Evolutionary conservation across 2,329 filamentous ascomycete species (phyloP), one percentile per base, ranked within the genome.

Genomic region (Hyphodiscus sp.): DNA sequence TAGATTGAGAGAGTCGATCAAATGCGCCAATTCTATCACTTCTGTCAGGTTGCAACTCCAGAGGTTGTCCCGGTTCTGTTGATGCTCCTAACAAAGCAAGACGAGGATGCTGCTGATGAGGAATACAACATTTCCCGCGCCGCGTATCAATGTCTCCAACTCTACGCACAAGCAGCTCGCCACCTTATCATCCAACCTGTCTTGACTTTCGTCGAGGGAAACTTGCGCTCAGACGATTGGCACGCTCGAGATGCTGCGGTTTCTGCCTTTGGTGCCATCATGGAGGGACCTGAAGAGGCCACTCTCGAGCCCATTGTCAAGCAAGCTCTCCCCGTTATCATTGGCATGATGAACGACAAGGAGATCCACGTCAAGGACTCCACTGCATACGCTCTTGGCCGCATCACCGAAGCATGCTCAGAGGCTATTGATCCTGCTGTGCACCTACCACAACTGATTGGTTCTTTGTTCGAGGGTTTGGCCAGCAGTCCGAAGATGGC

Each of bases 91-190:
- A 92, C 92, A 59, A 95, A 95, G 77, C 94, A 99, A 73, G 94
- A 99, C 63, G 94, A 99, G 75, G 94, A 99, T 72, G 94, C 94
- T 45, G 78, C 85, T 46, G 94, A 99, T 66, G 92, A 97, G 67
- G 94, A 99, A 73, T 99, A 99, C 79, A 97, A 99, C 74, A 80
- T 95, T 59, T 90, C 92, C 49, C 87, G 92, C 61, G 94, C 94
- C 47, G 87, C 94, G 45, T 99, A 99, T 73, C 94, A 99, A 74
- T 96, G 91, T 71, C 76, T 99, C 64, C 90, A 95, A 73, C 85
- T 99, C 53, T 99, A 96, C 73, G 85, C 94, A 44, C 91, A 96
- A 76, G 90, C 91, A 58, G 91, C 97, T 23, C 88, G 87, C 52
- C 83, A 84, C 45, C 83, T 86, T 60, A 86, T 97, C 60, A 91